A percentile compares a stretch with the other conserved stretches of the same genome.
These are phyloP conservation scores for Tulasnella sp. DNA, from an alignment of 768 basidiomycete genomes.

Conservation along the genomic window DNA sequence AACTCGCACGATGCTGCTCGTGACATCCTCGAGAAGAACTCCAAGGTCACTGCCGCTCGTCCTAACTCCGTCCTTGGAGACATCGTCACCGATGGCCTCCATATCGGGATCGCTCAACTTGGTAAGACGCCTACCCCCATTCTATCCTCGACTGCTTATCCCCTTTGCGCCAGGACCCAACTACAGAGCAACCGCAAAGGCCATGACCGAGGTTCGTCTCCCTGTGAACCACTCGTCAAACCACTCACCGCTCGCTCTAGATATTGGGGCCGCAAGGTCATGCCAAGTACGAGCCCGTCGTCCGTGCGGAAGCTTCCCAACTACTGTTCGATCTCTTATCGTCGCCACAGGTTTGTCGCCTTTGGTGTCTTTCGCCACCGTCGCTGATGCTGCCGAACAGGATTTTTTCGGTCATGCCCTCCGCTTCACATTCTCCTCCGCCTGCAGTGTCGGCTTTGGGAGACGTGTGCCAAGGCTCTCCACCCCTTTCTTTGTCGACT, in stretches of 20 bases:
- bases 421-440: not conserved
- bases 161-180: too few species aligned
- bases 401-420: not conserved
- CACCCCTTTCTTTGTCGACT: not conserved
- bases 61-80: conserved; percentile 20
- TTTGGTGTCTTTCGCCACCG: not conserved
- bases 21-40: conserved; percentile 25
- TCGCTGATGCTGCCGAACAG: not conserved
- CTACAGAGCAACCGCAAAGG: too few species aligned
- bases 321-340: not conserved
- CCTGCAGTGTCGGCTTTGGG: not conserved
- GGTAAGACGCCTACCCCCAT: too few species aligned
- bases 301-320: not conserved
- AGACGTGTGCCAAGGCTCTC: not conserved
- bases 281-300: not conserved
- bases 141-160: too few species aligned
- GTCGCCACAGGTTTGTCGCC: not conserved
- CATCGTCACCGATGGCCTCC: conserved; percentile 23
- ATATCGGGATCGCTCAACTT: conserved; percentile 18
- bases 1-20: conserved; percentile 20
- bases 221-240: too few species aligned
- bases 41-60: conserved; percentile 4
- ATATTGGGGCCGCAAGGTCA: not conserved
- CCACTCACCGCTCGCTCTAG: not conserved
- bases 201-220: too few species aligned